Percentiles rank a stretch among this genome's conserved stretches.
These are phyloP conservation scores for Saccharomyces pastorianus DNA, from an alignment of 1,139 yeast species.

Conservation along the genomic window DNA sequence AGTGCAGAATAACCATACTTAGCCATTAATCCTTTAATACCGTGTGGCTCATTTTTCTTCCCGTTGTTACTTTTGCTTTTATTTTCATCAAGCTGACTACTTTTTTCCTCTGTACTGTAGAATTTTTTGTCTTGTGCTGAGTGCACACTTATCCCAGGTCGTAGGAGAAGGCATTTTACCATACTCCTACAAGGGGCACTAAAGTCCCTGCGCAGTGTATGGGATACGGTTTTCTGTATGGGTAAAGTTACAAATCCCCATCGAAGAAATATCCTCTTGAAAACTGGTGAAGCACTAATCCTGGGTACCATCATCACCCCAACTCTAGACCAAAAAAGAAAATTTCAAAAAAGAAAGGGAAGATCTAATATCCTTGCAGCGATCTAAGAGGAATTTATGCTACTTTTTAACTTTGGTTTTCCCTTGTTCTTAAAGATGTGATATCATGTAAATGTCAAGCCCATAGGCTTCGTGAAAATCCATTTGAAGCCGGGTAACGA, in stretches of 20 bases:
- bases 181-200: background rate
- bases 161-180: background rate
- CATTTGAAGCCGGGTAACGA: background rate
- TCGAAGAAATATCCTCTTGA: background rate
- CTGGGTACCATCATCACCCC: background rate
- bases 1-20: constrained; percentile 89
- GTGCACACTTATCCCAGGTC: background rate
- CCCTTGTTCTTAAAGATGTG: background rate
- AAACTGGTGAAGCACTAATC: background rate
- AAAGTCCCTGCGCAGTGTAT: background rate
- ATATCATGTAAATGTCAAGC: background rate
- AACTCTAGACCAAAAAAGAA: background rate
- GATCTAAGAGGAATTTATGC: background rate
- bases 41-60: constrained; percentile 10
- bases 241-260: background rate
- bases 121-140: background rate
- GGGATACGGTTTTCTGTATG: background rate
- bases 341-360: background rate
- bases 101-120: background rate
- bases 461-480: background rate
- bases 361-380: background rate
- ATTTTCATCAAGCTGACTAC: background rate
- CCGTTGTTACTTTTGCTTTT: background rate
- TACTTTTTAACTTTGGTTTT: background rate
- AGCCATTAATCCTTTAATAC: constrained; percentile 55